These are phyloP conservation scores for Ustulina deusta DNA, from an alignment of 2,329 filamentous ascomycete species.

Conservation along the genomic window DNA sequence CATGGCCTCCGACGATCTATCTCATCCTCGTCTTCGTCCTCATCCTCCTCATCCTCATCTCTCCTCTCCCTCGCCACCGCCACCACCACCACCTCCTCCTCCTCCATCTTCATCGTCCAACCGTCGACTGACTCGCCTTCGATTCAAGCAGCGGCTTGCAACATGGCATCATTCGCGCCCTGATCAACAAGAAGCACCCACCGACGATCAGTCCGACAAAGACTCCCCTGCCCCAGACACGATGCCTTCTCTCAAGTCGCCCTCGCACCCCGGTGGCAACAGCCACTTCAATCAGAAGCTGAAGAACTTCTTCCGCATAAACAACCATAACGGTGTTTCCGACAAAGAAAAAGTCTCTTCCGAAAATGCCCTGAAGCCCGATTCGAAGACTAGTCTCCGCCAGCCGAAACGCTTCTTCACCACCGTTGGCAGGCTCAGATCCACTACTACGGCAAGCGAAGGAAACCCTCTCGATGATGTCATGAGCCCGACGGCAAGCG, in stretches of 20 bases:
- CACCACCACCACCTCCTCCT: conserved; percentile 35
- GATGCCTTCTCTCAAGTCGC: conserved; percentile 66
- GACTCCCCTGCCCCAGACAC: conserved; percentile 27
- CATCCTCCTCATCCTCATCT: conserved; percentile 30
- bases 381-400: conserved; percentile 76
- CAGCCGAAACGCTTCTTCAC: conserved; percentile 91
- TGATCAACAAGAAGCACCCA: conserved; percentile 39
- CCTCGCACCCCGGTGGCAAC: conserved; percentile 62
- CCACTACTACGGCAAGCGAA: conserved; percentile 91
- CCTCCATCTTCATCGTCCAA: conserved; percentile 27
- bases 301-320: conserved; percentile 79
- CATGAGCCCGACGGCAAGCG: conserved; percentile 90
- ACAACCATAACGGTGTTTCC: conserved; percentile 57
- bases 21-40: conserved; percentile 34
- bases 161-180: conserved; percentile 52
- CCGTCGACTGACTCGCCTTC: conserved; percentile 45
- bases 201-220: conserved; percentile 20
- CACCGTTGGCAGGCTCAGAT: conserved; percentile 86
- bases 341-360: conserved; percentile 53
- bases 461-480: conserved; percentile 90
- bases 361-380: conserved; percentile 60
- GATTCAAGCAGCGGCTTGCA: conserved; percentile 51
- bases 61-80: conserved; percentile 44
- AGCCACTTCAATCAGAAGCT: conserved; percentile 75
- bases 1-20: conserved; percentile 41